These are phyloP conservation scores for Diddensiella santjacobensis DNA, from an alignment of 805 yeast genomes.

Conservation along the genomic window DNA sequence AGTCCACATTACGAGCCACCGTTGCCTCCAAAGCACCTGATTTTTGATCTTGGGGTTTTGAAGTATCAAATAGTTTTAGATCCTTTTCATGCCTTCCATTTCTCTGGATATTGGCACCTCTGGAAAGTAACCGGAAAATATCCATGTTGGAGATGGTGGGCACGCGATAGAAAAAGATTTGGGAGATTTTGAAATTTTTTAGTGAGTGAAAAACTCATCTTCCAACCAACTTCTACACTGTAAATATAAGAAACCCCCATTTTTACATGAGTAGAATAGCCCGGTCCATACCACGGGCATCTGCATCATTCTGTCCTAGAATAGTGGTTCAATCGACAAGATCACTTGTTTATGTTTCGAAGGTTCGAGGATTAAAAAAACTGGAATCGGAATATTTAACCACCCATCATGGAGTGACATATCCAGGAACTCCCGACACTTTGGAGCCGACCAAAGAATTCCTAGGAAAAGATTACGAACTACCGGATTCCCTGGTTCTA, in stretches of 20 bases:
- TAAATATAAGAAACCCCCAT: too few species aligned
- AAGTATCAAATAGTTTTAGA: conserved; percentile 26
- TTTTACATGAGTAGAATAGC: not conserved
- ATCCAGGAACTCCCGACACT: conserved; percentile 51
- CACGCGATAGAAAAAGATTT: too few species aligned
- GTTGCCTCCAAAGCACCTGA: conserved; percentile 43
- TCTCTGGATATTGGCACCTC: conserved; percentile 80
- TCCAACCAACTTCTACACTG: too few species aligned
- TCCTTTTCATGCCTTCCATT: conserved; percentile 41
- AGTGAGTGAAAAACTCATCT: not conserved
- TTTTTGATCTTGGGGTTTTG: conserved; percentile 31
- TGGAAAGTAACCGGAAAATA: conserved; percentile 73
- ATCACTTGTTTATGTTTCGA: conserved; percentile 41
- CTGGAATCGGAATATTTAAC: conserved; percentile 58
- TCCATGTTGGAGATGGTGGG: conserved; percentile 55
- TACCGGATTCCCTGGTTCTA: conserved; percentile 59
- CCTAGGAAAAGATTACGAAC: conserved; percentile 46
- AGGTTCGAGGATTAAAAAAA: conserved; percentile 69
- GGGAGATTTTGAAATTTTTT: not conserved
- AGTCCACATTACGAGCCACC: conserved; percentile 73
- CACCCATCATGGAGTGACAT: conserved; percentile 46
- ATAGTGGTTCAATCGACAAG: conserved; percentile 4
- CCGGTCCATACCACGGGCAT: not conserved
- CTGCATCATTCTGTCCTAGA: not conserved
- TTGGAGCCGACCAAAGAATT: conserved; percentile 47